These are phyloP conservation scores for Brassica juncea DNA, from an alignment of 345 rosid genomes.

Conservation along the genomic window DNA sequence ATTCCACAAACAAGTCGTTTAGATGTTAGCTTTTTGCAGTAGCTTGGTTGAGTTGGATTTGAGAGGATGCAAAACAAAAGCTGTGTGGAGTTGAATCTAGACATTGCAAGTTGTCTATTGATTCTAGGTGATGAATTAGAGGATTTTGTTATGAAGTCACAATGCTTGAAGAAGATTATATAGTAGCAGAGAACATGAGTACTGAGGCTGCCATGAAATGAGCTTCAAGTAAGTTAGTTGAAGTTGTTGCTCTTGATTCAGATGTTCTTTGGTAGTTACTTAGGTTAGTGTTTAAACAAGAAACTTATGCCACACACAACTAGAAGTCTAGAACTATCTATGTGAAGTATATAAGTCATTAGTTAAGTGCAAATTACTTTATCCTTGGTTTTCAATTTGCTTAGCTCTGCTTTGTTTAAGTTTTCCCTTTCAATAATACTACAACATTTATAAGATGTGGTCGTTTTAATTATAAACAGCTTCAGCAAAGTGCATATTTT, in stretches of 20 bases:
- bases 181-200: conserved; percentile 62
- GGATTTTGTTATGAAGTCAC: conserved; percentile 47
- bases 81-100: conserved; percentile 56
- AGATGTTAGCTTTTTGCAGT: conserved; percentile 69
- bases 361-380: too few relatives aligned
- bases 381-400: too few relatives aligned
- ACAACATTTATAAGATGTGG: too few relatives aligned
- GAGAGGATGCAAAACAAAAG: conserved; percentile 64
- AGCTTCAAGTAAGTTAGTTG: conserved; percentile 48
- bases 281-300: too few relatives aligned
- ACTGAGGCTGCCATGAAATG: conserved; percentile 47
- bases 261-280: not conserved
- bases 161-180: conserved; percentile 44
- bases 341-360: too few relatives aligned
- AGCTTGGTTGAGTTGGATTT: conserved; percentile 56
- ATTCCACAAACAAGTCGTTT: conserved; percentile 64
- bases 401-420: too few relatives aligned
- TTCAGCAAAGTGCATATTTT: too few relatives aligned
- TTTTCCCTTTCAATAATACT: too few relatives aligned
- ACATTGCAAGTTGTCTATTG: conserved; percentile 51
- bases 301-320: too few relatives aligned
- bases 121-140: conserved; percentile 56
- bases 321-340: too few relatives aligned
- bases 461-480: too few relatives aligned
- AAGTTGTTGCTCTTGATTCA: conserved; percentile 34